Percentiles rank a stretch among this genome's conserved stretches.
phyloP scores from a whole-genome alignment of 495 filamentous ascomycete species.

The Annulohypoxylon stygium region DNA sequence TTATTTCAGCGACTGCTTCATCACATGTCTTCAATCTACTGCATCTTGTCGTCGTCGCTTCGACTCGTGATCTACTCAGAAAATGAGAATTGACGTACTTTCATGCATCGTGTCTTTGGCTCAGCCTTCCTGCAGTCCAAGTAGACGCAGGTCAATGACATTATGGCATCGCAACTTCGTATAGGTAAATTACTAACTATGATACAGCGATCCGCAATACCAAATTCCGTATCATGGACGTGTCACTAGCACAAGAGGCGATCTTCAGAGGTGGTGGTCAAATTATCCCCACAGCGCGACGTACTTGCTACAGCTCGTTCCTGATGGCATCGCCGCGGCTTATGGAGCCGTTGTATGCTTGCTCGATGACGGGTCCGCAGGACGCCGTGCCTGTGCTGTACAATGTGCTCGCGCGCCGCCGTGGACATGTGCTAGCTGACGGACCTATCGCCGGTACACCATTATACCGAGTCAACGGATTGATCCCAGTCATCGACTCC shows the following conservation, averaged over 20 bases:
- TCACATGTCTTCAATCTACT: slow-evolving; percentile 23
- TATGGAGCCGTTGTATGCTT: slow-evolving; percentile 95
- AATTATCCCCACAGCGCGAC: slow-evolving; percentile 93
- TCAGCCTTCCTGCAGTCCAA: slow-evolving; percentile 7
- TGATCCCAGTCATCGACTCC: slow-evolving; percentile 94
- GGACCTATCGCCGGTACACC: slow-evolving; percentile 95
- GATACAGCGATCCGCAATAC: slow-evolving; percentile 90
- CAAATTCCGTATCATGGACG: slow-evolving; percentile 94
- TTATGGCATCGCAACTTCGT: slow-evolving; percentile 15
- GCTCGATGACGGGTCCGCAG: slow-evolving; percentile 92
- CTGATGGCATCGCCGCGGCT: slow-evolving; percentile 95
- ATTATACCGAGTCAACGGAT: slow-evolving; percentile 89
- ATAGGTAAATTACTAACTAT: slow-evolving; percentile 35
- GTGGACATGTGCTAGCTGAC: slow-evolving; percentile 93
- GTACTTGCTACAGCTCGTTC: slow-evolving; percentile 94
- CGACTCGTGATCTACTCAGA: slow-evolving; percentile 20
- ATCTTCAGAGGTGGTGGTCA: slow-evolving; percentile 96
- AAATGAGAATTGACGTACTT: slow-evolving; percentile 13
- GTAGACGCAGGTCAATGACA: slow-evolving; percentile 21
- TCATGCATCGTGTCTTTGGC: slow-evolving; percentile 9
- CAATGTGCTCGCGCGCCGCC: slow-evolving; percentile 86
- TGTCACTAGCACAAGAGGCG: slow-evolving; percentile 85
- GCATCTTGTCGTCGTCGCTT: slow-evolving; percentile 12
- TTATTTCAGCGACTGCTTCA: slow-evolving; percentile 20
- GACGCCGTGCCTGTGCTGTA: slow-evolving; percentile 90